phyloP scores from a whole-genome alignment of 176 grass and related monocot genomes.

The Aegilops tauschii region DNA sequence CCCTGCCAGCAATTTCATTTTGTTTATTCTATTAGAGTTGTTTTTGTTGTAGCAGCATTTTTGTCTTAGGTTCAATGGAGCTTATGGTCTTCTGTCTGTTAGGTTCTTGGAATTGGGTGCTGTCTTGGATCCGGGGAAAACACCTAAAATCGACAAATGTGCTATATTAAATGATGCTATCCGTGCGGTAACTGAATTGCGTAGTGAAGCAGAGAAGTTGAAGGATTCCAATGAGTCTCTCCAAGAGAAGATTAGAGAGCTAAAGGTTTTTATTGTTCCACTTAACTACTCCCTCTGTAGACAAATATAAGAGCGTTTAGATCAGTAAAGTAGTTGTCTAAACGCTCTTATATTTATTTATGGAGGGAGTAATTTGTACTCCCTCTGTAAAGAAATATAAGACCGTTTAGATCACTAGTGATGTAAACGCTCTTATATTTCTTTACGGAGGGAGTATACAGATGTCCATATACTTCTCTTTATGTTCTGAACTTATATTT shows the following conservation, averaged over 20 bases:
- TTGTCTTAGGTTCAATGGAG: not conserved
- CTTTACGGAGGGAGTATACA: not conserved
- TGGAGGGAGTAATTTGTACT: no score
- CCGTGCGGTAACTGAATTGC: slow-evolving; percentile 65
- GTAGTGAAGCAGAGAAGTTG: slow-evolving; percentile 70
- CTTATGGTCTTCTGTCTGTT: slow-evolving; percentile 26
- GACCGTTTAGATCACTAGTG: no score
- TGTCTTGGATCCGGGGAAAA: slow-evolving; percentile 82
- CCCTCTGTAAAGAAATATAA: no score
- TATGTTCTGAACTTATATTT: not conserved
- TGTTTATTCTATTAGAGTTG: not conserved
- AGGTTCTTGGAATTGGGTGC: slow-evolving; percentile 89
- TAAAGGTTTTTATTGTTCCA: slow-evolving; percentile 65
- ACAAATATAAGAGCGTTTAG: no score
- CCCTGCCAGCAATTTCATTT: not conserved
- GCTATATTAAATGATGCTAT: slow-evolving; percentile 93
- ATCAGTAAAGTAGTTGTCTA: no score
- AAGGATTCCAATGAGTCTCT: slow-evolving; percentile 87
- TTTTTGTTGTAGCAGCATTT: slow-evolving; percentile 1
- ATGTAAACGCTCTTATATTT: no score
- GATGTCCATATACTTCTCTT: not conserved
- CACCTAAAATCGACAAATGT: slow-evolving; percentile 92
- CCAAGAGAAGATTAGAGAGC: slow-evolving; percentile 98
- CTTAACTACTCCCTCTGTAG: not conserved
- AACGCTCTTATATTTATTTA: no score